These are phyloP conservation scores for Hawksworthiomyces lignivorus DNA, from an alignment of 2,329 filamentous ascomycete species.

Conservation along the genomic window DNA sequence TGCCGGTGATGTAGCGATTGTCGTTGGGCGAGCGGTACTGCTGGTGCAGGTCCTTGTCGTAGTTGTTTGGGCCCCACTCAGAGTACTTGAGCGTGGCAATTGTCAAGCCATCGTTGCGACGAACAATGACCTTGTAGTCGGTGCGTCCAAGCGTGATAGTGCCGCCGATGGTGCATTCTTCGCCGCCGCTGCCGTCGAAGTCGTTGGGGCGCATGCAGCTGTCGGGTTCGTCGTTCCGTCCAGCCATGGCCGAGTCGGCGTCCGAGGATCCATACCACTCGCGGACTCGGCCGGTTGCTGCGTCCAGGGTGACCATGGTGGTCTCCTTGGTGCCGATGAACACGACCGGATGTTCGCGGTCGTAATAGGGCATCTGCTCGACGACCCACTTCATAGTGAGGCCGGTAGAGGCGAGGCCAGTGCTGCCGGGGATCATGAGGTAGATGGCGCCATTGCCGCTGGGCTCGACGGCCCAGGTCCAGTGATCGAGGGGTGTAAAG, in stretches of 20 bases:
- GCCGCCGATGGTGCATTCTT: slow-evolving; percentile 72
- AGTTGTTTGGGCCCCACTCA: slow-evolving; percentile 91
- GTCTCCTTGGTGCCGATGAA: slow-evolving; percentile 92
- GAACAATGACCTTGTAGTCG: slow-evolving; percentile 84
- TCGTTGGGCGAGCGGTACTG: slow-evolving; percentile 79
- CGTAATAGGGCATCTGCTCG: slow-evolving; percentile 70
- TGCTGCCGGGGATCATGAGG: slow-evolving; percentile 65
- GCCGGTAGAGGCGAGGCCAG: slow-evolving; percentile 55
- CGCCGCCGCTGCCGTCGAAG: slow-evolving; percentile 55
- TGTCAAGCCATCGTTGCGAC: slow-evolving; percentile 62
- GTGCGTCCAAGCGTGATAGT: slow-evolving; percentile 78
- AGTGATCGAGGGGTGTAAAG: slow-evolving; percentile 67
- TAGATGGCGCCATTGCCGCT: slow-evolving; percentile 81
- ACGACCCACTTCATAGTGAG: slow-evolving; percentile 80
- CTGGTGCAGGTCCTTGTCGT: slow-evolving; percentile 75
- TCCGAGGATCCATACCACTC: slow-evolving; percentile 77
- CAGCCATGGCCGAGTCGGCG: slow-evolving; percentile 34
- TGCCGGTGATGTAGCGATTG: slow-evolving; percentile 79
- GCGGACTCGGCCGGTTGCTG: slow-evolving; percentile 70
- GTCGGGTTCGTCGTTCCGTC: slow-evolving; percentile 51
- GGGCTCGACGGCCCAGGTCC: slow-evolving; percentile 92
- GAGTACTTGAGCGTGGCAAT: slow-evolving; percentile 89
- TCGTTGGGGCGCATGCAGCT: slow-evolving; percentile 67
- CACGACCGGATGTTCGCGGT: slow-evolving; percentile 67
- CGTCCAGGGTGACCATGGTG: slow-evolving; percentile 81